These are phyloP conservation scores for Hygrophila difformis DNA, from an alignment of 257 asterid species.

Conservation along the genomic window DNA sequence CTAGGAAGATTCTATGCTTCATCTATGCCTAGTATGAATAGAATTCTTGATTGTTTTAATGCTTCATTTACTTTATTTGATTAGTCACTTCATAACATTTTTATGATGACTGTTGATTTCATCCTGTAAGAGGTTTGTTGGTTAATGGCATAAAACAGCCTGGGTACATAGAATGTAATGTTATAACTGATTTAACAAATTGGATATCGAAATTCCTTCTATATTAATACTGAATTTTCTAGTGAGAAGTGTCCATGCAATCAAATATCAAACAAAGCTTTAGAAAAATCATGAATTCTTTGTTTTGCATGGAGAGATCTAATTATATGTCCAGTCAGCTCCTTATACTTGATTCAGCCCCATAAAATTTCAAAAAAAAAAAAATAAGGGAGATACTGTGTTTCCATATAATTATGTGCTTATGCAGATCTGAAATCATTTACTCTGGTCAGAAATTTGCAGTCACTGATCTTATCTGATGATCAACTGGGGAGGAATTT, in stretches of 20 bases:
- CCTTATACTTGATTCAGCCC: conserved; percentile 6
- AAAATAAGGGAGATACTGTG: too few species aligned
- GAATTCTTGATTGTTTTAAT: too few species aligned
- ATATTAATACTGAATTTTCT: background rate
- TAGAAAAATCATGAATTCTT: too few species aligned
- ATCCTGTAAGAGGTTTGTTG: too few species aligned
- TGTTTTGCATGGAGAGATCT: background rate
- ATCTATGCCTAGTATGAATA: too few species aligned
- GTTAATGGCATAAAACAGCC: too few species aligned
- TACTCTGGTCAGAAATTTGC: conserved; percentile 45
- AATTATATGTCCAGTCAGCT: conserved; percentile 5
- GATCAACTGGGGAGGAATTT: conserved; percentile 46
- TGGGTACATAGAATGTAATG: too few species aligned
- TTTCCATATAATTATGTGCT: background rate
- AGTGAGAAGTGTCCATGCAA: background rate
- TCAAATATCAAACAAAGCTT: conserved; percentile 2
- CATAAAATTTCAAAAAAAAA: background rate
- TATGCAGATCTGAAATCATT: conserved; percentile 13
- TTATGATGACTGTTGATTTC: too few species aligned
- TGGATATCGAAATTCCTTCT: conserved; percentile 2
- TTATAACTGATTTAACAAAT: background rate
- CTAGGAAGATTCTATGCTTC: too few species aligned
- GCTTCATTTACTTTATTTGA: too few species aligned
- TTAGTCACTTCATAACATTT: too few species aligned
- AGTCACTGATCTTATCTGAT: conserved; percentile 58